Percentiles rank a stretch among this genome's conserved stretches.
Evolutionary conservation across 305 asterid genomes (phyloP).

Genomic region (Galium porrigens): DNA sequence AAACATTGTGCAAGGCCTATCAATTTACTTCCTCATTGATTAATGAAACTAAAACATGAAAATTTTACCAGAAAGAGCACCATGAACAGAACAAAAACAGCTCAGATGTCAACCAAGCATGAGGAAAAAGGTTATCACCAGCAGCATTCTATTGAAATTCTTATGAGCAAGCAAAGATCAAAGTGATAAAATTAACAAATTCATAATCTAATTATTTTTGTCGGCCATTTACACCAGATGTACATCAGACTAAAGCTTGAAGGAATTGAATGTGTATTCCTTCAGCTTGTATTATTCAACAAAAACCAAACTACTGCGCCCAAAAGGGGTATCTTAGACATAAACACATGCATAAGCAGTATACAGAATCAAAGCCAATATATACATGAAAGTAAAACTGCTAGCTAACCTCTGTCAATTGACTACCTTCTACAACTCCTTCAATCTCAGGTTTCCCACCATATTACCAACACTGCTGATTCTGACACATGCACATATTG

Average conservation of each 20-base stretch:
- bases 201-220: background rate
- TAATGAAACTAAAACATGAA: too few relatives aligned
- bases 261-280: background rate
- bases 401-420: background rate
- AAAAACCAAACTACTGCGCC: background rate
- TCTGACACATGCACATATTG: background rate
- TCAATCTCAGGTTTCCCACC: background rate
- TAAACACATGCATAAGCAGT: background rate
- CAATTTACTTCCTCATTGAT: background rate
- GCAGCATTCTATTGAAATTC: background rate
- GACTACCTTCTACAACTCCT: background rate
- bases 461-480: background rate
- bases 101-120: background rate
- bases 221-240: background rate
- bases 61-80: background rate
- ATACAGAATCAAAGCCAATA: conserved; percentile 3
- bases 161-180: background rate
- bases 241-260: background rate
- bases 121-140: background rate
- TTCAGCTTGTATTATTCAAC: conserved; percentile 2
- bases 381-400: conserved; percentile 6
- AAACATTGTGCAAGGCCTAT: background rate
- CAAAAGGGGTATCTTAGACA: background rate
- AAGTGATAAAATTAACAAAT: background rate
- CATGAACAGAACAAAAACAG: background rate